phyloP scores from a whole-genome alignment of 352 stramenopile species.

The Globisporangium megalacanthum region DNA sequence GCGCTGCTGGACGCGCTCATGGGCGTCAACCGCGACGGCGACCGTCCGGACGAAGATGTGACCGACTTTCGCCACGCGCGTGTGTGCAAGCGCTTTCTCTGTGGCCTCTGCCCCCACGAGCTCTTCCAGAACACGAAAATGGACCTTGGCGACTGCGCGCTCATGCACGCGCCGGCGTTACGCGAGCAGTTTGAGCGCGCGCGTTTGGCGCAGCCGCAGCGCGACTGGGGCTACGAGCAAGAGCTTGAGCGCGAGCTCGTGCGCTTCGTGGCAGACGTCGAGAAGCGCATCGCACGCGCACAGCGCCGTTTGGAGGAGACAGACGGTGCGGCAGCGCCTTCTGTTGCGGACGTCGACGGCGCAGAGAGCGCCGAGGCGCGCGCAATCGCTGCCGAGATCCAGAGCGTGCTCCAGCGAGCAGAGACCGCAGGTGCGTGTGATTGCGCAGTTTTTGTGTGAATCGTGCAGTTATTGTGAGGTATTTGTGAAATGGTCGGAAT shows the following conservation, averaged over 20 bases:
- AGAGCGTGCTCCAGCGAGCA: slow-evolving; percentile 41
- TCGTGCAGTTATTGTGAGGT: too few relatives aligned
- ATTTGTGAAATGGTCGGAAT: too few relatives aligned
- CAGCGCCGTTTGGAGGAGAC: slow-evolving; percentile 70
- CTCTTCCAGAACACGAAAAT: slow-evolving; percentile 90
- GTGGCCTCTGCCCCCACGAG: slow-evolving; percentile 80
- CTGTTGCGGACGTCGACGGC: slow-evolving; percentile 32
- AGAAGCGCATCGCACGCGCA: slow-evolving; percentile 74
- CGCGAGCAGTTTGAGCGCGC: slow-evolving; percentile 55
- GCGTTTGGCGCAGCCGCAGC: slow-evolving; percentile 6
- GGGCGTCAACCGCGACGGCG: slow-evolving; percentile 88
- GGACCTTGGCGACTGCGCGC: slow-evolving; percentile 65
- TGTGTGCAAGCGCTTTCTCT: slow-evolving; percentile 81
- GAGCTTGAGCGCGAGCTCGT: slow-evolving; percentile 62
- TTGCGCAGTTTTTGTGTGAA: too few relatives aligned
- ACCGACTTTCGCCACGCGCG: slow-evolving; percentile 60
- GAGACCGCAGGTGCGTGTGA: slow-evolving; percentile 32
- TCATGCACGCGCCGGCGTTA: slow-evolving; percentile 68
- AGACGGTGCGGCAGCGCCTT: slow-evolving; percentile 35
- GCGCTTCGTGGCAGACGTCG: slow-evolving; percentile 62
- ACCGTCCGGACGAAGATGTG: slow-evolving; percentile 74
- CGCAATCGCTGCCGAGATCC: slow-evolving; percentile 68
- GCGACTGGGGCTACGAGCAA: slow-evolving; percentile 65
- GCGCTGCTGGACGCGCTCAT: slow-evolving; percentile 88
- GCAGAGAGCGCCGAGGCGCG: slow-evolving; percentile 23